Base-by-base conservation (phyloP, 1,284 basidiomycete genomes). In the Melampsora americana region DNA sequence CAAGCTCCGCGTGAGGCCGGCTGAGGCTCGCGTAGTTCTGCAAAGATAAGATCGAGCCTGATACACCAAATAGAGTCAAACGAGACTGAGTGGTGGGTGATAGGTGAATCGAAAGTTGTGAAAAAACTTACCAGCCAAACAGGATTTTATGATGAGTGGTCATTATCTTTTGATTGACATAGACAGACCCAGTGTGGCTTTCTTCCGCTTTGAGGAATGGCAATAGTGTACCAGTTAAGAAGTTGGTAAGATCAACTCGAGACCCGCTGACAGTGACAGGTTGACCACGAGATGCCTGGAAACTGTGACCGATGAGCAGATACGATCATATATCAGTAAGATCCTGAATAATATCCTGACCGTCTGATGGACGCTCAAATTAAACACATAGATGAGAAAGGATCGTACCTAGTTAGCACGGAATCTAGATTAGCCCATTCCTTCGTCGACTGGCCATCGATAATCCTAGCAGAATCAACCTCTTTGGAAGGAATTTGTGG, bases 1-100 rank as follows among this genome's bases (percentile, higher is more conserved):
- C 84, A 85, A 0, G 84, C 84, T 0, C 85, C 85, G 23, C 85
- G 81, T 0, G 72, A 74, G 35, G 72, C 46, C 20, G 72, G 72
- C 42, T 67, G 65, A 32, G 72, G 72, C 35, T 74, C 72, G 9
- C 39, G 28, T 30, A 74, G 72, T 60, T 74, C 72, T 14, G 48
- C 50, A 61, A 74, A 67, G 48, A 74, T 74, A 7, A 74, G 39
- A 18, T 66, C 72, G 46, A 74, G 53, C 72, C 72, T 74, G 28
- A 44, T 18, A 39, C 23, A 42, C 2, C n/a, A 46, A 46, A n/a
- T 6, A 64, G 28, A 66, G 9, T n/a, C 65, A 56, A 50, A 53
- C 16, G 11, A 44, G 12, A 14, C 42, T 44, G 42, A 44, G 42
- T 14, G 1, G 11, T 2, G 9, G 9, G 42, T 44, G 16, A 44